Evolutionary conservation across 139 green algal species (phyloP), one percentile per base, ranked within the genome.

Genomic region (Marvania coccoides): DNA sequence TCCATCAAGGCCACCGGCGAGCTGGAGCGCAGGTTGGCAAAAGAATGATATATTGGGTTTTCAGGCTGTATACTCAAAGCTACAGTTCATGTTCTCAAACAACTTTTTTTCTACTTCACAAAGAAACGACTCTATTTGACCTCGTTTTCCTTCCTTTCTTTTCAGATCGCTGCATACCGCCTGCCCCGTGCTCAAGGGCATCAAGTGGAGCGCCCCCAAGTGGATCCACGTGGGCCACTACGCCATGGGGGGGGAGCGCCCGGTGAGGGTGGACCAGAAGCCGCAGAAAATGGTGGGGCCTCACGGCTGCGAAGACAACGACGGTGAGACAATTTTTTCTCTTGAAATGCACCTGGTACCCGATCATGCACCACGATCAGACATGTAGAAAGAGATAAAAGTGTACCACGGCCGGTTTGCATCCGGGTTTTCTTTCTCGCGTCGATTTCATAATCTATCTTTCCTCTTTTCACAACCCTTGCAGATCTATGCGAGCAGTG

Each of bases 161-260:
- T n/a, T n/a, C n/a, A n/a, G 40, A 35, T 80, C 71, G 30, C 75
- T 87, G 77, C 84, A 90, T 61, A 80, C 66, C 29, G 82, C 79
- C 26, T 90, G 84, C 76, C 84, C 84, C 8, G 82, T 89, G 12
- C 63, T 89, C 36, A 73, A 63, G n/a, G 82, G 82, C 4, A 55
- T 65, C 37, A 88, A 88, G 63, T 88, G 67, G 62, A 63, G 33
- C 4, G 72, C 72, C 19, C 56, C 82, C 9, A 88, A 87, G 47
- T 88, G 83, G 77, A 47, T 76, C 5, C 69, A 76, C 30, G 69
- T 71, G 5, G 59, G 47, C 3, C 59, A 76, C 30, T 72, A 67
- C 15, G 57, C 64, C 30, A 6, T 36, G 24, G 59, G 59, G 56
- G 7, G 24, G 19, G 59, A 66, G 8, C 14, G n/a, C 19, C 59